phyloP scores from a whole-genome alignment of 192 early-diverging fungal species.

The Coemansia sp. region DNA sequence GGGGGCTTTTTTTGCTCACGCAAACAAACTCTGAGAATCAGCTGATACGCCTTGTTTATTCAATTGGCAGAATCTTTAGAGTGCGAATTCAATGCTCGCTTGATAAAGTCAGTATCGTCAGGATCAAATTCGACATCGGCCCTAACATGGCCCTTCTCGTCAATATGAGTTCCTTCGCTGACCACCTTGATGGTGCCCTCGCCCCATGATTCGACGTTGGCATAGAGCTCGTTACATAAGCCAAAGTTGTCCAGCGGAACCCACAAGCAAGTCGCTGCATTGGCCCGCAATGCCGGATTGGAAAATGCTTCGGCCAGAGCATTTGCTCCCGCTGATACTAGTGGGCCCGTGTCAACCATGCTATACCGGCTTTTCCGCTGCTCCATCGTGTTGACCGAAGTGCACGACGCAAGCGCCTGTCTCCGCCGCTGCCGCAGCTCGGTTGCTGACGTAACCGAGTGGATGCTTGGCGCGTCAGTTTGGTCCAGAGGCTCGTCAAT shows the following conservation, averaged over 20 bases:
- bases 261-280: slow-evolving; percentile 25
- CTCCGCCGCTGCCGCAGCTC: slow-evolving; percentile 39
- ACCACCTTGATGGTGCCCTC: slow-evolving; percentile 25
- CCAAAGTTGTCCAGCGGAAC: slow-evolving; percentile 42
- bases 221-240: slow-evolving; percentile 25
- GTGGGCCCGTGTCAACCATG: slow-evolving; percentile 14
- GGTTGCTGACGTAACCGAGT: slow-evolving; percentile 35
- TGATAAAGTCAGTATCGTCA: slow-evolving; percentile 15
- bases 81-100: not conserved
- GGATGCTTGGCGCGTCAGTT: slow-evolving; percentile 20
- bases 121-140: slow-evolving; percentile 47
- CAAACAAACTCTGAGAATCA: too few relatives aligned
- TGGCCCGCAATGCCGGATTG: slow-evolving; percentile 39
- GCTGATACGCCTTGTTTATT: too few relatives aligned
- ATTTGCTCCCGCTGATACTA: slow-evolving; percentile 10
- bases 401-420: not conserved
- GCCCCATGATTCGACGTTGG: slow-evolving; percentile 21
- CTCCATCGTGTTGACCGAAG: not conserved
- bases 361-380: slow-evolving; percentile 29
- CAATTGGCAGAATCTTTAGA: too few relatives aligned
- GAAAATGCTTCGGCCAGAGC: slow-evolving; percentile 33
- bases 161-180: slow-evolving; percentile 22
- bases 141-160: slow-evolving; percentile 37
- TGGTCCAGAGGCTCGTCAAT: slow-evolving; percentile 1
- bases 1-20: too few relatives aligned